phyloP scores from a whole-genome alignment of 768 basidiomycete species.

The Ramaria sp. region DNA sequence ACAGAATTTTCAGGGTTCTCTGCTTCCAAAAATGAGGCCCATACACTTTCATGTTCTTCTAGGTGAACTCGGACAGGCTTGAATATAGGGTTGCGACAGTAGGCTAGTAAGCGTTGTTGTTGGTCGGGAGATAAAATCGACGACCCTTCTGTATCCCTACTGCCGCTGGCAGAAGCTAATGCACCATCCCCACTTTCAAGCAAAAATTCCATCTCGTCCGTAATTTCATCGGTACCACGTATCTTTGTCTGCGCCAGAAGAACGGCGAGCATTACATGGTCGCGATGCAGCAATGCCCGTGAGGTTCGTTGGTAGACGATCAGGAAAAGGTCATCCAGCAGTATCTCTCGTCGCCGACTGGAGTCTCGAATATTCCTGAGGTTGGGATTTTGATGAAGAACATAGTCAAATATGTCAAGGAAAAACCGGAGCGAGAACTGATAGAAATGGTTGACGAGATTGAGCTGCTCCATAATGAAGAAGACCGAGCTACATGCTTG shows the following conservation, averaged over 20 bases:
- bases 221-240: constrained; percentile 65
- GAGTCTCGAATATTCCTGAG: constrained; percentile 71
- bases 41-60: constrained; percentile 47
- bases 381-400: constrained; percentile 87
- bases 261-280: constrained; percentile 85
- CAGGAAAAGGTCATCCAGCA: constrained; percentile 83
- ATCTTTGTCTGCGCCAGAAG: constrained; percentile 85
- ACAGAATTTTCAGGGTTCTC: constrained; percentile 53
- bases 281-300: constrained; percentile 78
- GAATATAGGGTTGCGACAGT: constrained; percentile 66
- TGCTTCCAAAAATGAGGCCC: constrained; percentile 64
- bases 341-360: constrained; percentile 58
- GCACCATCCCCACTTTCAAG: constrained; percentile 75
- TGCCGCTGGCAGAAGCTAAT: constrained; percentile 23
- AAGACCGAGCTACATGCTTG: constrained; percentile 94
- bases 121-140: constrained; percentile 58
- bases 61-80: constrained; percentile 62
- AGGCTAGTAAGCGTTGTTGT: constrained; percentile 52
- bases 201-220: constrained; percentile 84
- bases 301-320: constrained; percentile 83
- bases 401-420: constrained; percentile 95
- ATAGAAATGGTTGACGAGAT: constrained; percentile 94
- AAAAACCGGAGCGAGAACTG: constrained; percentile 97
- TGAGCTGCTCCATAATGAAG: constrained; percentile 93
- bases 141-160: constrained; percentile 25